These are phyloP conservation scores for Hysterangium stoloniferum DNA, from an alignment of 768 basidiomycete genomes.

Conservation along the genomic window DNA sequence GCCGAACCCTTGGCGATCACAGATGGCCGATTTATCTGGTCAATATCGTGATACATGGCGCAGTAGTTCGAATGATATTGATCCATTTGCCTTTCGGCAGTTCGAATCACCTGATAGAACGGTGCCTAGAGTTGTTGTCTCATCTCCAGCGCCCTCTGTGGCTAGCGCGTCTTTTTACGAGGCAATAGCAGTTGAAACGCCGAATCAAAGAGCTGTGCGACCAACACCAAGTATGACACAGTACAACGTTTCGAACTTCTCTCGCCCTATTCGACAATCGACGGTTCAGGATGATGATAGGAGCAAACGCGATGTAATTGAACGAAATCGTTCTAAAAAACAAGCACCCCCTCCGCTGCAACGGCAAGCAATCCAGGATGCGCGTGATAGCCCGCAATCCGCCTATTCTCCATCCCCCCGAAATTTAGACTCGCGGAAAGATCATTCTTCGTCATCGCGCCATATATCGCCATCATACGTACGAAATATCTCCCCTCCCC, in stretches of 20 bases:
- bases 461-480: too few relatives aligned
- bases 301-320: slow-evolving; percentile 39
- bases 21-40: neutral
- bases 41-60: slow-evolving; percentile 13
- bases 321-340: slow-evolving; percentile 37
- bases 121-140: slow-evolving; percentile 50
- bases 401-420: too few relatives aligned
- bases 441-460: too few relatives aligned
- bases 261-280: slow-evolving; percentile 48
- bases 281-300: slow-evolving; percentile 32
- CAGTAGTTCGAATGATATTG: slow-evolving; percentile 11
- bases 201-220: slow-evolving; percentile 1
- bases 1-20: neutral
- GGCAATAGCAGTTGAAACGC: neutral
- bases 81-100: slow-evolving; percentile 17
- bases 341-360: slow-evolving; percentile 1
- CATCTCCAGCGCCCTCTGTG: slow-evolving; percentile 27
- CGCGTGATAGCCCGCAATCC: too few relatives aligned
- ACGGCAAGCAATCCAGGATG: slow-evolving; percentile 4
- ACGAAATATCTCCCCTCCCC: too few relatives aligned
- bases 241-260: slow-evolving; percentile 50
- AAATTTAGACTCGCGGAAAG: too few relatives aligned
- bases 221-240: slow-evolving; percentile 26
- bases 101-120: slow-evolving; percentile 17
- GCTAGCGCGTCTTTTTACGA: neutral